Base-by-base conservation (phyloP, 2,329 filamentous ascomycete species). In the Verticillium nubilum region DNA sequence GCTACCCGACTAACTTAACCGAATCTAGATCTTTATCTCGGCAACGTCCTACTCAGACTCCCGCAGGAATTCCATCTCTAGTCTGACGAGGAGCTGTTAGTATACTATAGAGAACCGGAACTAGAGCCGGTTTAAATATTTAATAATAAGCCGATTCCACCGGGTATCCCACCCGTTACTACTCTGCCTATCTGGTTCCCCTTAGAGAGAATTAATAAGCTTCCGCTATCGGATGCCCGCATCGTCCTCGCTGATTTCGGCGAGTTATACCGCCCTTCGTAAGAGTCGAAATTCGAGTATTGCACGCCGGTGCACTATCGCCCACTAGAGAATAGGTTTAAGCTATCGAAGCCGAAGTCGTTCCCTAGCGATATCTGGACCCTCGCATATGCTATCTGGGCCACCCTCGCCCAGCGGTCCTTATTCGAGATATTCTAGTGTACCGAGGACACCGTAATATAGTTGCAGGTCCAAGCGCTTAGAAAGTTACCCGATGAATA, bases 321-420 rank as follows among this genome's bases (percentile, higher is more conserved):
- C 3, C 69, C 73, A 6, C 75, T 73, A 0, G 75, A 77, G 64
- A 63, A 64, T 19, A 63, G 65, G n/a, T 77, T 78, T 57, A 70
- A 75, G 31, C 68, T 70, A 23, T 59, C 57, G 25, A 60, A 58
- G 9, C 67, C 73, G 10, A 67, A 76, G 4, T 69, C 69, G 1
- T 73, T 72, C 33, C 26, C 67, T 13, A 70, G 72, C 19, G 95
- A 99, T 72, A 99, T 99, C 65, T 99, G 95, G 95, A 95, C 90
- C 53, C 83, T 99, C 29, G 95, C 96, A 5, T 99, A 96, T 71
- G 95, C 99, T 50, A 95, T 99, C 55, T 80, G 99, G 33, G 95
- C 99, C 76, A 98, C 99, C 94, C 97, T 99, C 76, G 92, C 92
- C 10, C 29, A 37, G n/a, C 31, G 63, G 5, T 61, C 66, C 1